Evolutionary conservation across 257 asterid species (phyloP), one percentile per base, ranked within the genome.

Genomic region (Nyctanthes arbortristis): DNA sequence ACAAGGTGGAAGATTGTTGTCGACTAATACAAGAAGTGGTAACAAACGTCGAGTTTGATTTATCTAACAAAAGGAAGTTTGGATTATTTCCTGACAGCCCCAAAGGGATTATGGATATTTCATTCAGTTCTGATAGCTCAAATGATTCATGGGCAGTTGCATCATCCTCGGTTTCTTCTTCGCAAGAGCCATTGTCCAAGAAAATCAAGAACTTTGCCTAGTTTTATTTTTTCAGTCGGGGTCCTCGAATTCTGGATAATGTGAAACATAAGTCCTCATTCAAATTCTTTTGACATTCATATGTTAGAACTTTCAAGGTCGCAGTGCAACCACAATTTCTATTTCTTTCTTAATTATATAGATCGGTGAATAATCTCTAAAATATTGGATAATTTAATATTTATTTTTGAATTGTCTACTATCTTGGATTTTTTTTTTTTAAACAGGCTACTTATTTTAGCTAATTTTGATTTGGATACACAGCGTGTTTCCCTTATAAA

Each of bases 101-200:
- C 29, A 89, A 74, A 80, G 97, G 90, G 36, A 89, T 89, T 14
- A 73, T 82, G 82, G 91, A 86, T 52, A 55, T 81, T 52, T 79
- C 91, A 70, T 84, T 84, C 78, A 84, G 91, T 77, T 80, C 84
- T 33, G 89, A 79, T 12, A 75, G 69, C 74, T 80, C 90, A 33
- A 65, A 68, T 62, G 89, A 82, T 32, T 84, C 88, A 14, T 84
- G 93, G 84, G 45, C 83, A 56, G 78, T 73, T 47, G 70, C 81
- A 7, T 33, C 64, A 45, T 39, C 82, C 0, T 83, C 94, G 7
- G 89, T 86, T 65, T 77, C 87, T 18, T 87, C 96, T 1, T 85
- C 96, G 36, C 97, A 96, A 20, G 80, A 84, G 83, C 91, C 87
- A 24, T 29, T 72, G 68, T 64, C 84, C 63, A 91, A 91, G 85